phyloP scores from a whole-genome alignment of 305 asterid species.

The Stenogyne calaminthoides region DNA sequence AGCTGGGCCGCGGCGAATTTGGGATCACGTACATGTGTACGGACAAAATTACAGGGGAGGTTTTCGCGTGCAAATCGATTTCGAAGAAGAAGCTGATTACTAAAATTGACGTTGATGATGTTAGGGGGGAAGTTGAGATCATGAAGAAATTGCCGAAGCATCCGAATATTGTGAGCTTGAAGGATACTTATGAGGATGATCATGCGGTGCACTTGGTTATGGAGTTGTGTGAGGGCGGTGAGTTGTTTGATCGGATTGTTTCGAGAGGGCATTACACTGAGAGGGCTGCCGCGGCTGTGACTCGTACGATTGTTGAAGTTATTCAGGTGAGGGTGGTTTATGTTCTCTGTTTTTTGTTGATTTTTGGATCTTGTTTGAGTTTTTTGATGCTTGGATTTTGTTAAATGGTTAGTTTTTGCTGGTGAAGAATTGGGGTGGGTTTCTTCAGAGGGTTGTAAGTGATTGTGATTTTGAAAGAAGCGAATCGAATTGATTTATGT shows the following conservation, averaged over 20 bases:
- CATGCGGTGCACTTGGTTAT: slow-evolving; percentile 58
- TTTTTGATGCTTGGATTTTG: background rate
- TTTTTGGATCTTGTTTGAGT: background rate
- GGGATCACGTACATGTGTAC: slow-evolving; percentile 58
- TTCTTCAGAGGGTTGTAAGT: background rate
- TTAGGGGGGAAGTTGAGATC: slow-evolving; percentile 57
- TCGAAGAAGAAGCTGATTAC: slow-evolving; percentile 62
- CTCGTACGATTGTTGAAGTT: slow-evolving; percentile 58
- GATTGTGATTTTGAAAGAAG: background rate
- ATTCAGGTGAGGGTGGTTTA: slow-evolving; percentile 46
- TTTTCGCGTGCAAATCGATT: slow-evolving; percentile 56
- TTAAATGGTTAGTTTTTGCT: background rate
- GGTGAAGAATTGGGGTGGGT: background rate
- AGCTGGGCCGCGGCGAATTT: slow-evolving; percentile 60
- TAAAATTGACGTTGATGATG: slow-evolving; percentile 59
- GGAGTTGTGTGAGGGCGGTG: slow-evolving; percentile 72
- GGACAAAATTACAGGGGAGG: slow-evolving; percentile 42
- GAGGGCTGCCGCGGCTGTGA: slow-evolving; percentile 64
- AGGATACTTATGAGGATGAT: slow-evolving; percentile 57
- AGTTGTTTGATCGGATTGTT: slow-evolving; percentile 62
- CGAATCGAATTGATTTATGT: background rate
- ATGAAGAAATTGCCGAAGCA: slow-evolving; percentile 56
- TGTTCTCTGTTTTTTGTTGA: background rate
- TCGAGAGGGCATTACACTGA: slow-evolving; percentile 64
- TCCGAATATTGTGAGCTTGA: slow-evolving; percentile 59